Conservation (phyloP, 2,329 filamentous ascomycete species). For the Botrytis cinerea region DNA sequence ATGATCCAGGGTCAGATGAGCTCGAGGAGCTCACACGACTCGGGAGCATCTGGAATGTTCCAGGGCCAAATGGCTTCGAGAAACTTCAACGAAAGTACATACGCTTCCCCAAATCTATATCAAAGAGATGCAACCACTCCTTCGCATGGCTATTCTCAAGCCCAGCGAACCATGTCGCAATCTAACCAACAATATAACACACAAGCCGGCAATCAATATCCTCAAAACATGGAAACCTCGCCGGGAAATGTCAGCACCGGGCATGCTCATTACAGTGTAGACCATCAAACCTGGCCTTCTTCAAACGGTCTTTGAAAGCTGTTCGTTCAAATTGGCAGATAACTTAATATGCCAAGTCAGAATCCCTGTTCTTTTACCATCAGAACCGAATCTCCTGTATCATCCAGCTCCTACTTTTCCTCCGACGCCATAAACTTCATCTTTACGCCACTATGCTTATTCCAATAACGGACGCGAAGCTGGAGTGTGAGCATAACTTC, state of each 20-base stretch:
- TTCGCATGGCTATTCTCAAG: conserved; percentile 30
- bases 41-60: conserved; percentile 7
- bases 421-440: neutral
- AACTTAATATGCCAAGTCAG: neutral
- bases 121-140: conserved; percentile 21
- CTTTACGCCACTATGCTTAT: neutral
- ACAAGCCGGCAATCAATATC: conserved; percentile 8
- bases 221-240: conserved; percentile 16
- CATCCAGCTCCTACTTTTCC: neutral
- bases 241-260: conserved; percentile 37
- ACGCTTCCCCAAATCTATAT: neutral
- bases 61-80: conserved; percentile 17
- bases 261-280: conserved; percentile 37
- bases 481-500: neutral
- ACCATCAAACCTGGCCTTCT: conserved; percentile 38
- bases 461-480: neutral
- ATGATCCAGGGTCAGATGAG: conserved; percentile 14
- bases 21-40: neutral
- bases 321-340: neutral
- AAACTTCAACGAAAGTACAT: conserved; percentile 1
- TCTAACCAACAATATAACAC: conserved; percentile 10
- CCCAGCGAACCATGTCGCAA: conserved; percentile 12
- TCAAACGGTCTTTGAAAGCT: conserved; percentile 27
- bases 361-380: neutral
- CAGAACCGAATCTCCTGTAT: neutral